Evolutionary conservation across 176 grass and related monocot species (phyloP).

Genomic region (Rhynchospora tenuis): DNA sequence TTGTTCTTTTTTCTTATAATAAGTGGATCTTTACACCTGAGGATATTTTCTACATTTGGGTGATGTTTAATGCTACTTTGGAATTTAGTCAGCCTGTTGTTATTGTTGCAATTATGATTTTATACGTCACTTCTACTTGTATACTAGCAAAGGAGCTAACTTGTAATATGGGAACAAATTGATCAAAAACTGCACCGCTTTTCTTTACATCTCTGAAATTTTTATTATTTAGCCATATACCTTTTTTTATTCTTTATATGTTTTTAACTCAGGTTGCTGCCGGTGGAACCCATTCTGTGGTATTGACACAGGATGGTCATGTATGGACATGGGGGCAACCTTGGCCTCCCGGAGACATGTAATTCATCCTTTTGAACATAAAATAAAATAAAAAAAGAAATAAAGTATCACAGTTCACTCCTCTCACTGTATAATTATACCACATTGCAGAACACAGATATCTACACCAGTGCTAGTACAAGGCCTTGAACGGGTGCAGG

Average conservation of each 20-base stretch:
- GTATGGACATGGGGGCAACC: conserved; percentile 99
- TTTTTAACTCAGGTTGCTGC: conserved; percentile 68
- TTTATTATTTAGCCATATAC: not conserved
- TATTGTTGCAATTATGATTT: not conserved
- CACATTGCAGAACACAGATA: conserved; percentile 66
- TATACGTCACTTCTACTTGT: not conserved
- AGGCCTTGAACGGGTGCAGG: conserved; percentile 64
- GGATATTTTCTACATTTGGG: not conserved
- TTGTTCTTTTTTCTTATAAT: not conserved
- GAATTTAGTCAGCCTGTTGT: not conserved
- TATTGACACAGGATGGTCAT: conserved; percentile 84
- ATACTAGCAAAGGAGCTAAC: not conserved
- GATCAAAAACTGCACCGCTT: not conserved
- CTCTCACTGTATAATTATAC: not conserved
- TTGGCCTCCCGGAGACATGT: conserved; percentile 98
- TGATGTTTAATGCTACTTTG: not conserved
- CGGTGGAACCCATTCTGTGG: conserved; percentile 93
- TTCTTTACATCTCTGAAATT: not conserved
- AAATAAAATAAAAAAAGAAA: not conserved
- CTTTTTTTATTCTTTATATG: not conserved
- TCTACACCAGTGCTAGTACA: conserved; percentile 86
- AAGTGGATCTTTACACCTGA: not conserved
- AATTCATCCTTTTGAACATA: conserved; percentile 7
- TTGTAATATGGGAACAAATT: not conserved
- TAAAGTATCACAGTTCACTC: not conserved